phyloP scores from a whole-genome alignment of 148 eudicot species.

The Camellia sinensis region DNA sequence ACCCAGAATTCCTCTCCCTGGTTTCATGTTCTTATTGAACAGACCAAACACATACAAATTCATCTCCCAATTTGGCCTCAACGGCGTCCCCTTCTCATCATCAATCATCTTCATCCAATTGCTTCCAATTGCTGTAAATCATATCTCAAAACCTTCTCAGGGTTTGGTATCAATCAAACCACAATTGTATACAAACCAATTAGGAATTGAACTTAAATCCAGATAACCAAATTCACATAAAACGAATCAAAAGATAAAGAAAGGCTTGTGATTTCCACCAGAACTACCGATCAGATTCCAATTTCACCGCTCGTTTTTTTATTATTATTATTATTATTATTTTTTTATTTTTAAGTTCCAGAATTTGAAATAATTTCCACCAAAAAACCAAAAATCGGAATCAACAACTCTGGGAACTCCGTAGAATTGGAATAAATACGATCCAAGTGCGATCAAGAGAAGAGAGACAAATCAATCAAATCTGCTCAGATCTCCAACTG shows the following conservation, averaged over 20 bases:
- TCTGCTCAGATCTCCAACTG: constrained; percentile 39
- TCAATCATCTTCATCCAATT: too few species aligned
- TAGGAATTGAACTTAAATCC: neutral
- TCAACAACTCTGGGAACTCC: neutral
- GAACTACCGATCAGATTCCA: neutral
- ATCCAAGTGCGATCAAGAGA: constrained; percentile 19
- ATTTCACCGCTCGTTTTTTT: too few species aligned
- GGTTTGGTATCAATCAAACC: too few species aligned
- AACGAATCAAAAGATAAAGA: neutral
- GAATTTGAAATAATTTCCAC: neutral
- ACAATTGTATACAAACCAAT: neutral
- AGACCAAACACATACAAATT: too few species aligned
- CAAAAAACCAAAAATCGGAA: neutral
- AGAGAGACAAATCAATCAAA: constrained; percentile 1
- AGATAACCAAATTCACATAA: neutral
- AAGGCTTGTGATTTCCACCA: constrained; percentile 1
- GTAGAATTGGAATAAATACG: neutral
- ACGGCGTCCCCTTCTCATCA: too few species aligned
- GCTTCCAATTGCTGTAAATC: too few species aligned
- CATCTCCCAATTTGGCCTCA: too few species aligned
- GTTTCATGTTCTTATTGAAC: too few species aligned
- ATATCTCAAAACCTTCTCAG: too few species aligned
- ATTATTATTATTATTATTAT: too few species aligned
- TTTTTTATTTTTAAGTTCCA: neutral
- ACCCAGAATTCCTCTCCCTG: too few species aligned